Evolutionary conservation across 2,329 filamentous ascomycete species (phyloP).

Genomic region (Pseudogymnoascus sp.): DNA sequence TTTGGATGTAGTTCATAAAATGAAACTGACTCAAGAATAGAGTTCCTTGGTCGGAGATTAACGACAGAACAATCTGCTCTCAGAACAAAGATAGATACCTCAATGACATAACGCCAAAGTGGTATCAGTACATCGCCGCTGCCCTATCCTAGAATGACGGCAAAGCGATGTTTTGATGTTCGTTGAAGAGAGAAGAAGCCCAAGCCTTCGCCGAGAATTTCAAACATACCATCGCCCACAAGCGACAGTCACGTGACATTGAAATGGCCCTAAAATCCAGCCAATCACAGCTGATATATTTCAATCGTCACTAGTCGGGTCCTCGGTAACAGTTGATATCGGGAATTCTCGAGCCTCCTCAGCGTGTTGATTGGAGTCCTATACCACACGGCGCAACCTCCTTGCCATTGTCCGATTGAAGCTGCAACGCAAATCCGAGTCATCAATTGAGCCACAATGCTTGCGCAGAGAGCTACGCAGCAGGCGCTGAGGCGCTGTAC

Average conservation of each 20-base stretch:
- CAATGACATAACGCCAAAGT: constrained; percentile 28
- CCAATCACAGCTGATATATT: constrained; percentile 8
- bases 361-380: background rate
- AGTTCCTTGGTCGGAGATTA: constrained; percentile 33
- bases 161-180: constrained; percentile 28
- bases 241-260: constrained; percentile 16
- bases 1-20: constrained; percentile 33
- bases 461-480: constrained; percentile 37
- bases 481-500: constrained; percentile 37
- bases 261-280: background rate
- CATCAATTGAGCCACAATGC: constrained; percentile 30
- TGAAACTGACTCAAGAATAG: constrained; percentile 33
- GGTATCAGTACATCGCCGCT: constrained; percentile 19
- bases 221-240: constrained; percentile 7
- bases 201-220: constrained; percentile 16
- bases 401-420: constrained; percentile 5
- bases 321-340: constrained; percentile 10
- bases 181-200: constrained; percentile 22
- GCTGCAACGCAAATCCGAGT: constrained; percentile 4
- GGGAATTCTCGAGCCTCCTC: constrained; percentile 7
- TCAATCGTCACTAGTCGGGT: constrained; percentile 10
- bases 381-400: constrained; percentile 9
- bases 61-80: constrained; percentile 32
- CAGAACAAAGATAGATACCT: constrained; percentile 25
- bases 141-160: constrained; percentile 26